Base-by-base conservation (phyloP, 2,329 filamentous ascomycete genomes). In the Aureobasidium musti region DNA sequence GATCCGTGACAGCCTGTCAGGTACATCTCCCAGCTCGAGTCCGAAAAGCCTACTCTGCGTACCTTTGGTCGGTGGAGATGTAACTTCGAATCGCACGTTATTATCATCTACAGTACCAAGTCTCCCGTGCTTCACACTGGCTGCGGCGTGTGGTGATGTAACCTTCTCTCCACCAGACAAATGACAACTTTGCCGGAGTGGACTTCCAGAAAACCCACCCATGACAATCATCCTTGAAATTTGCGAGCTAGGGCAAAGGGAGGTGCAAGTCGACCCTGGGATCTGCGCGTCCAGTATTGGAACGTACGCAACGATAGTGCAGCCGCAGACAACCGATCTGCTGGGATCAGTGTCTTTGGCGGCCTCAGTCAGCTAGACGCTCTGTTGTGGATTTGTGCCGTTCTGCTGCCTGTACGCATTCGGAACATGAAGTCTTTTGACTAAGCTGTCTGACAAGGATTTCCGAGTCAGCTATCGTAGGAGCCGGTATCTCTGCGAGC, bases 1-100 rank as follows among this genome's bases (percentile, higher is more conserved):
- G 61, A 64, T 64, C 61, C 54, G 49, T 64, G 61, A 64, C 61
- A 64, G 61, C 23, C 49, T 64, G 49, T 64, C 61, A 64, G 61
- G 49, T 45, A 64, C 61, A 64, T 37, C 17, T 61, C 28, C 43
- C 57, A 61, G 57, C 57, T 61, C 57, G 59, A 64, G 35, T 54
- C 49, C 39, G 30, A 57, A 37, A 39, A 50, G 63, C 10, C 63
- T 35, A 57, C 30, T 23, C 17, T 10, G 23, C 7, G 33, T 28
- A 39, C 23, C 39, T 57, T 41, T 14, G 35, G 21, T 17, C 21
- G 64, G 64, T 33, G 45, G 53, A 41, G 5, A 53, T 45, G 54
- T 66, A 60, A 45, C 53, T 49, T 33, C 17, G 33, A 47, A 35
- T 47, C 52, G 60, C 54, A 57, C 11, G 14, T 21, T 23, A n/a